Evolutionary conservation across 768 basidiomycete species (phyloP), one percentile per base, ranked within the genome.

Genomic region (Trametes villosa): DNA sequence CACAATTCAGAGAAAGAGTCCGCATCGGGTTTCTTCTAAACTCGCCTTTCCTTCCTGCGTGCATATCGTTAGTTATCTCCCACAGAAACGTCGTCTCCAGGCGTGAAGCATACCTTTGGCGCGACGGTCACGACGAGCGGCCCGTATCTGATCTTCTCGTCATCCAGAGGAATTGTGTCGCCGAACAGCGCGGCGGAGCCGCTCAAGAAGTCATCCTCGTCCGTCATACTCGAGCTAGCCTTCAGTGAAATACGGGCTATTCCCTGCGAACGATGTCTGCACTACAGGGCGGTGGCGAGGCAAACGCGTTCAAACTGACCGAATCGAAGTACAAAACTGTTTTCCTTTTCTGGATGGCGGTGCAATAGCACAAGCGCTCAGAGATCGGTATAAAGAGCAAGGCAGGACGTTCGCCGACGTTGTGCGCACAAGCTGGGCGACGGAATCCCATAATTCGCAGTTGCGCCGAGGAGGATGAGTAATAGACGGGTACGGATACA

Each of bases 11-110:
- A n/a, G n/a, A n/a, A n/a, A n/a, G n/a, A n/a, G n/a, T n/a, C n/a
- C n/a, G n/a, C n/a, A n/a, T n/a, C n/a, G n/a, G n/a, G n/a, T n/a
- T n/a, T n/a, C n/a, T n/a, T n/a, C n/a, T n/a, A n/a, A n/a, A 72
- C 77, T 63, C 68, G 86, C 85, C 79, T 86, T 86, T 65, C 84
- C 84, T 76, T 84, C 83, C 86, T 87, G 51, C 38, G 15, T 45
- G 8, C 30, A 26, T 31, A 48, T 50, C 34, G 22, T 42, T 9
- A 53, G 46, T 15, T 48, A 18, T 6, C 17, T 48, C 18, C 2
- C 29, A 12, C 7, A 24, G 6, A 45, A 2, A 13, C 22, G 24
- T 24, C 11, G 9, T 13, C 7, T 7, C 31, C 29, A 15, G 15
- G 29, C 7, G 42, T 34, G 12, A 41, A 22, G 54, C 75, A 52